Percentiles rank a stretch among this genome's conserved stretches.
Evolutionary conservation across 1,139 yeast genomes (phyloP).

Genomic region (Candida tropicalis): DNA sequence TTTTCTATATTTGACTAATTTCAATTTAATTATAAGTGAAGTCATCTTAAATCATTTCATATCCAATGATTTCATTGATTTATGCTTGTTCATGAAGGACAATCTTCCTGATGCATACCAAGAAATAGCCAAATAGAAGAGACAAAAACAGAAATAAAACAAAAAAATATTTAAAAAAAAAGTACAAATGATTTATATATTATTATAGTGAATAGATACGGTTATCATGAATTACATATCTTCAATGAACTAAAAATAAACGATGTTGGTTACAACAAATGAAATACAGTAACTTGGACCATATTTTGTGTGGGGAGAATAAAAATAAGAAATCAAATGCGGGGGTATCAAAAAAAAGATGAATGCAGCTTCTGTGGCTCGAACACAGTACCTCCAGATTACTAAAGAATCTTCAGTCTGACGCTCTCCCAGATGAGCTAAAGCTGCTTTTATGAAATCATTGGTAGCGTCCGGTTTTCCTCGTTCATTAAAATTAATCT

Average conservation of each 20-base stretch:
- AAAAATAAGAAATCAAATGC: no score
- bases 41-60: slow-evolving; percentile 35
- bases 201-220: not conserved
- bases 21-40: slow-evolving; percentile 42
- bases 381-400: slow-evolving; percentile 6
- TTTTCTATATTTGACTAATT: slow-evolving; percentile 44
- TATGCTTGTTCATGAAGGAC: slow-evolving; percentile 23
- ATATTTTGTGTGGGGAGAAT: no score
- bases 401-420: slow-evolving; percentile 45
- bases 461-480: no score
- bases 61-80: slow-evolving; percentile 28
- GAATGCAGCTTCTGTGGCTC: slow-evolving; percentile 4
- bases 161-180: no score
- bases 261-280: no score
- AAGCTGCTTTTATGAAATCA: slow-evolving; percentile 26
- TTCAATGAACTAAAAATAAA: no score
- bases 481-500: no score
- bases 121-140: not conserved
- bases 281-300: no score
- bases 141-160: no score
- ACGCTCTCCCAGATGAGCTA: slow-evolving; percentile 60
- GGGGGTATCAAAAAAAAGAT: not conserved
- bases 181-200: not conserved
- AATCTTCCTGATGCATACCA: slow-evolving; percentile 13
- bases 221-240: no score